Percentiles rank a stretch among this genome's conserved stretches.
Conservation (phyloP, 2,329 filamentous ascomycete genomes). For the Fusarium sp. region DNA sequence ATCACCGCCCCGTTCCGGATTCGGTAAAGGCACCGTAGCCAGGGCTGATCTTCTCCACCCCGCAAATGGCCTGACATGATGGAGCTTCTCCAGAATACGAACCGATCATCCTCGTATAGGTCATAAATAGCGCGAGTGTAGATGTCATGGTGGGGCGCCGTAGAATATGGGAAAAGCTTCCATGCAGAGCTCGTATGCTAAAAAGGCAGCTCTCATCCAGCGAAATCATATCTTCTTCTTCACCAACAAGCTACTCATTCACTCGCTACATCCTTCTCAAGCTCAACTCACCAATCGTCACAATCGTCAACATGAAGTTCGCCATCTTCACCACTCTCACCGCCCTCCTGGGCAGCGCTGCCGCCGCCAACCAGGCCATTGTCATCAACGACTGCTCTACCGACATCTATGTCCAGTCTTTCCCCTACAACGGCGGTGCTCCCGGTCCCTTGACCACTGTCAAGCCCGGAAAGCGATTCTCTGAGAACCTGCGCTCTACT, state of each 20-base stretch:
- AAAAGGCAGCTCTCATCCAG: conserved; percentile 13
- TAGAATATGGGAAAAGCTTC: neutral
- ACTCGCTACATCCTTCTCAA: conserved; percentile 5
- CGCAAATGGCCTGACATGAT: conserved; percentile 1
- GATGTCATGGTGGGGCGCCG: conserved; percentile 5
- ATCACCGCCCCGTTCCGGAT: neutral
- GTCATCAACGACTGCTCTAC: conserved; percentile 52
- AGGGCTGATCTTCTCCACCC: conserved; percentile 1
- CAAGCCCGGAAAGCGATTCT: conserved; percentile 50
- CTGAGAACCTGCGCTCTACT: conserved; percentile 49
- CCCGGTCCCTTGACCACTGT: conserved; percentile 51
- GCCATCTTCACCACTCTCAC: conserved; percentile 42
- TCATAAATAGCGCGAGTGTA: conserved; percentile 17
- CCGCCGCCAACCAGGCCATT: conserved; percentile 51
- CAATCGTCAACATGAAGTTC: conserved; percentile 47
- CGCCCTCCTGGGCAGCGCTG: conserved; percentile 49
- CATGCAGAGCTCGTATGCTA: conserved; percentile 7
- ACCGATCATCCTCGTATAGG: conserved; percentile 12
- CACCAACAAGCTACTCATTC: neutral
- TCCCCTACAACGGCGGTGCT: conserved; percentile 48
- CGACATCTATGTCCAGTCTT: conserved; percentile 54
- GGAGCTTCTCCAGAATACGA: conserved; percentile 12
- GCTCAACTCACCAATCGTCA: neutral
- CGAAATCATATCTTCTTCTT: neutral
- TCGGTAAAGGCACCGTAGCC: neutral